A percentile compares a stretch with the other conserved stretches of the same genome.
Evolutionary conservation across 2,329 filamentous ascomycete genomes (phyloP).

Genomic region (Fusarium sp.): DNA sequence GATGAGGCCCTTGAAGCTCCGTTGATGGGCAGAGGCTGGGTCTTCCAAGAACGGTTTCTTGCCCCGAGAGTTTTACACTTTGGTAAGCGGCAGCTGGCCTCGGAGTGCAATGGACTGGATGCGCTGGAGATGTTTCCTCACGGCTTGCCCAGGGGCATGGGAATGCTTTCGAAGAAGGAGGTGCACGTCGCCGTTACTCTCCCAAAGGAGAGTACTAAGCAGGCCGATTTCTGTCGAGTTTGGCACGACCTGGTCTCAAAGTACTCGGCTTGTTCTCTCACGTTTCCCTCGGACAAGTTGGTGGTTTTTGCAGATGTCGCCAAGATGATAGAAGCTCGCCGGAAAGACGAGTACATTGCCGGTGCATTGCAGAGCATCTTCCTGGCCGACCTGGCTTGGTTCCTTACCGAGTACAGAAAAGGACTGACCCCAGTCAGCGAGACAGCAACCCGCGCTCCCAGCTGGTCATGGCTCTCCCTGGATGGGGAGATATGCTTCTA

Average conservation of each 20-base stretch:
- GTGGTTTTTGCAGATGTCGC: conserved; percentile 1
- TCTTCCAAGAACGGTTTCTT: conserved; percentile 22
- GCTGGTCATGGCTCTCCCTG: conserved; percentile 6
- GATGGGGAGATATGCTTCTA: background rate
- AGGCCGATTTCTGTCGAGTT: background rate
- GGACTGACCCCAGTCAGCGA: background rate
- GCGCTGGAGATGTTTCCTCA: conserved; percentile 20
- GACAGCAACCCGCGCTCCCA: background rate
- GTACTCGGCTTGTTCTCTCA: background rate
- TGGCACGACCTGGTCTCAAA: background rate
- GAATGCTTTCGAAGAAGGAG: background rate
- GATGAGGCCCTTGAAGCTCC: background rate
- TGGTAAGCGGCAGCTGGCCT: conserved; percentile 10
- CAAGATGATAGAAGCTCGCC: background rate
- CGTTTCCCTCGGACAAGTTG: background rate
- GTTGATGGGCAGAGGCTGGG: conserved; percentile 13
- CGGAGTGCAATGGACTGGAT: conserved; percentile 9
- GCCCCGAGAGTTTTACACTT: conserved; percentile 17
- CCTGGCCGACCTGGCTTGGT: background rate
- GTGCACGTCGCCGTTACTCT: background rate
- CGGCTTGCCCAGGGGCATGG: background rate
- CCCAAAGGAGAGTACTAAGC: background rate
- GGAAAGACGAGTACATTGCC: conserved; percentile 2
- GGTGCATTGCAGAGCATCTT: background rate
- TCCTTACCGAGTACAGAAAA: background rate